Percentiles rank a stretch among this genome's conserved stretches.
These are phyloP conservation scores for Penicillium cinerascens DNA, from an alignment of 495 filamentous ascomycete genomes.

Conservation along the genomic window DNA sequence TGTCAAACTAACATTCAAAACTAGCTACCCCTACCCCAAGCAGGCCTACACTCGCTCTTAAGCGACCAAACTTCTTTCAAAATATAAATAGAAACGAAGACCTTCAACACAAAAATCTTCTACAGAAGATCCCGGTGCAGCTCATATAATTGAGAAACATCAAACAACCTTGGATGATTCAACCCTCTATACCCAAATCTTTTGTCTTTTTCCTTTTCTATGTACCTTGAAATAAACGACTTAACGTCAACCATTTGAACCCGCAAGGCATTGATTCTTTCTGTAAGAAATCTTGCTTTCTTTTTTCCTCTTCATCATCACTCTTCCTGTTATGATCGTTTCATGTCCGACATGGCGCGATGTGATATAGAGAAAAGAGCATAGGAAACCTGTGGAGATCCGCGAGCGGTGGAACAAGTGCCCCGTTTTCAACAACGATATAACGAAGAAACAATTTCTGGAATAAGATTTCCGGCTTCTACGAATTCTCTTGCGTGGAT, in stretches of 20 bases:
- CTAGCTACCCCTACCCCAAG: constrained; percentile 82
- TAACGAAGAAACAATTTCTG: constrained; percentile 10
- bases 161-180: constrained; percentile 40
- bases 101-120: constrained; percentile 15
- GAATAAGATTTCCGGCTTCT: background rate
- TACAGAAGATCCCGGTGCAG: constrained; percentile 17
- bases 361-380: constrained; percentile 7
- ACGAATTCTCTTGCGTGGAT: background rate
- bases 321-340: background rate
- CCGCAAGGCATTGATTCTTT: background rate
- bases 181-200: constrained; percentile 49
- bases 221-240: constrained; percentile 19
- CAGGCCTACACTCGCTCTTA: constrained; percentile 60
- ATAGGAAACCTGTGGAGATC: background rate
- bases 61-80: constrained; percentile 6
- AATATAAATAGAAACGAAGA: constrained; percentile 20
- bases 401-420: constrained; percentile 12
- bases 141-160: constrained; percentile 14
- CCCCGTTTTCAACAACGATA: constrained; percentile 47
- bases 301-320: background rate
- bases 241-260: constrained; percentile 35
- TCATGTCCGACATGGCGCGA: background rate
- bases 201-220: constrained; percentile 14
- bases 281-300: background rate
- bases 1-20: constrained; percentile 10